Base-by-base conservation (phyloP, 2,329 filamentous ascomycete species). In the Capronia coronata region DNA sequence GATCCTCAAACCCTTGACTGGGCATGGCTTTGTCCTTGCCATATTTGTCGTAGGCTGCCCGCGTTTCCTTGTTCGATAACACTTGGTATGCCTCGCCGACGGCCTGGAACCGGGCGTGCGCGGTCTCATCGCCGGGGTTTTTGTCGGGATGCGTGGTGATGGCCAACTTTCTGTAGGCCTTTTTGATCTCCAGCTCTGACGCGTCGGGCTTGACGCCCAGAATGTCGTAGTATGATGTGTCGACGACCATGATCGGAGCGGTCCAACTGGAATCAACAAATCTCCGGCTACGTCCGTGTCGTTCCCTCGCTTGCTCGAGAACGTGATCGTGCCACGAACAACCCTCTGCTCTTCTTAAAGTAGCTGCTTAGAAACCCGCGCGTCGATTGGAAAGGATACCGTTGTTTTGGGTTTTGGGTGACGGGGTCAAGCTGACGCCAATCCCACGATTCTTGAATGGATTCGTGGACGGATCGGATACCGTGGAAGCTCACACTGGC, bases 21-120 rank as follows among this genome's bases (percentile, higher is more conserved):
- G 93, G 93, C 65, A 91, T 87, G 4, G 93, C 90, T 60, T 87
- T 82, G 63, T 98, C 93, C 71, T 97, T 97, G 67, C 93, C 93
- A 75, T 83, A 91, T 70, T 95, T 94, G 71, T 98, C 93, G 74
- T 98, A 98, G 64, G 87, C 84, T 63, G 85, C 87, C 63, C 93
- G 84, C 56, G 97, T 78, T 52, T 94, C 85, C 59, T 83, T 76
- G 66, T 96, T 86, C 64, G 86, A 93, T 56, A 98, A 82, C 43
- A 98, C 71, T 63, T 85, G 82, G 64, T 85, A 85, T 52, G 82
- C 82, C 67, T 85, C 82, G 52, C 82, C 81, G 56, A 85, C 82
- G 52, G 80, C 82, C 73, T 98, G 93, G 71, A 98, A 98, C 68
- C 90, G 91, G 64, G 83, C 86, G 71, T 95, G 87, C 30, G 93